Base-by-base conservation (phyloP, 805 yeast genomes). In the Komagataella pastoris region DNA sequence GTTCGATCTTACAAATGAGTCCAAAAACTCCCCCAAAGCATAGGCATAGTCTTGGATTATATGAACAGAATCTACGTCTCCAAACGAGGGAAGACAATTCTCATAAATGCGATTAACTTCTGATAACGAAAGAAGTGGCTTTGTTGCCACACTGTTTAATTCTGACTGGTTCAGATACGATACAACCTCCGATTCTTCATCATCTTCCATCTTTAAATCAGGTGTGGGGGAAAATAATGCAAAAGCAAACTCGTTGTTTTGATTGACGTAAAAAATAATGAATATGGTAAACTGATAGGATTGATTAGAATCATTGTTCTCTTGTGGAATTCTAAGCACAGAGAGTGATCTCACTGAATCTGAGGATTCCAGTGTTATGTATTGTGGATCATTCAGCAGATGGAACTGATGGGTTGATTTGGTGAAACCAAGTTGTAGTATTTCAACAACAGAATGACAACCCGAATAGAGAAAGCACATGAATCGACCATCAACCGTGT, bases 381-480 rank as follows among this genome's bases (percentile, higher is more conserved):
- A 30, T 30, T 8, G 47, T 49, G 12, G 54, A 44, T 3, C 63
- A 51, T 7, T 58, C 57, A 7, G 58, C 44, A 6, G 61, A 56
- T 47, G 47, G 21, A 8, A 50, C 19, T 2, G 62, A 61, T 48
- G 64, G 1, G 51, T 50, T 1, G 56, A 62, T 17, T 59, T 54
- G 6, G 50, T 49, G 17, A 61, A 24, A 4, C 63, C 66, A 49
- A 72, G 59, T 14, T 67, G 65, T 21, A 65, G 54, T 8, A 58
- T 59, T 30, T 65, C 60, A 3, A 61, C 57, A n/a, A 70, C 52
- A 1, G 61, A 61, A 4, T 57, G 51, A 5, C 49, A 50, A 36
- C 47, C n/a, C 52, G 47, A 1, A 36, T 21, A 17, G 47, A 45
- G 1, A 46, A 17, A 30, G 40, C 14, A 24, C 55, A 18, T 17